Conservation (phyloP, 345 rosid genomes). For the Eucalyptus virginea region DNA sequence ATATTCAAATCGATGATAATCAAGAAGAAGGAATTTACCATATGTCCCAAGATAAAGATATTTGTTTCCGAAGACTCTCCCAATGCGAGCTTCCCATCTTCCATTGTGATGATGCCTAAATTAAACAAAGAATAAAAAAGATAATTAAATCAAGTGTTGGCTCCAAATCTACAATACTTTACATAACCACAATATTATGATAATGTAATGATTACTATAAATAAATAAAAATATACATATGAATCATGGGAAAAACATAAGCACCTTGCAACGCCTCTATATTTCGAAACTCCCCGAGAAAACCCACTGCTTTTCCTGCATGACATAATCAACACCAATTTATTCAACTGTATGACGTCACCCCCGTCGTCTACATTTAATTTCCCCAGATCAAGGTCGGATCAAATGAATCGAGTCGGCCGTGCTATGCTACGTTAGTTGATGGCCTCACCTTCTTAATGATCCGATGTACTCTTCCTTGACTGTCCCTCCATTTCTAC, state of each 20-base stretch:
- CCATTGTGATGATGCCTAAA: slow-evolving; percentile 69
- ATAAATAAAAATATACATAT: not conserved
- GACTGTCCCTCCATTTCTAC: slow-evolving; percentile 76
- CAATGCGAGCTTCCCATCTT: slow-evolving; percentile 77
- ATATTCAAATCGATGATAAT: not conserved
- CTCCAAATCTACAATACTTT: not conserved
- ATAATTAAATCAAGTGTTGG: not conserved
- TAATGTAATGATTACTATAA: not conserved
- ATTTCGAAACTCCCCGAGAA: slow-evolving; percentile 92
- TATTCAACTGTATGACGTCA: not conserved
- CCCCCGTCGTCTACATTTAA: not conserved
- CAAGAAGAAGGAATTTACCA: slow-evolving; percentile 12
- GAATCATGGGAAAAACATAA: not conserved
- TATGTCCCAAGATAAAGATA: slow-evolving; percentile 72
- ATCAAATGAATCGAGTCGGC: not conserved
- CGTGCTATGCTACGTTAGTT: not conserved
- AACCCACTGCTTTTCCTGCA: slow-evolving; percentile 92
- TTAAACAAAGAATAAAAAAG: not conserved
- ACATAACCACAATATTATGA: not conserved
- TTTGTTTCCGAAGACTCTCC: slow-evolving; percentile 70
- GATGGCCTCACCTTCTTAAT: slow-evolving; percentile 49
- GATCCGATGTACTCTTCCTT: slow-evolving; percentile 88
- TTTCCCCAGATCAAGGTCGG: not conserved
- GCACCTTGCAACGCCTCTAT: slow-evolving; percentile 97
- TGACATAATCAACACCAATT: not conserved